These are phyloP conservation scores for Phytophthora citrophthora DNA, from an alignment of 352 stramenopile species.

Conservation along the genomic window DNA sequence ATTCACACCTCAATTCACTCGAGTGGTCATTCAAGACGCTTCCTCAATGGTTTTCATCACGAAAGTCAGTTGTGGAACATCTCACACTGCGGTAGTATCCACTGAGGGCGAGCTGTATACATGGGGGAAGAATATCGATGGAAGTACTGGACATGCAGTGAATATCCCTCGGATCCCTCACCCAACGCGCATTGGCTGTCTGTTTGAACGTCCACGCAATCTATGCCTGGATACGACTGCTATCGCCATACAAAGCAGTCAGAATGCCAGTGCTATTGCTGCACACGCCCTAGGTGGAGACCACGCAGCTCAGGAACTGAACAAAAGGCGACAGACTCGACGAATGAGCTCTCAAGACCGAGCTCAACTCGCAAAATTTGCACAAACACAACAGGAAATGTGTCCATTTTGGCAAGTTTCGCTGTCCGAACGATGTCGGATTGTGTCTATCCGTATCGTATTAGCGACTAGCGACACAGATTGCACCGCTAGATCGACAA, in stretches of 20 bases:
- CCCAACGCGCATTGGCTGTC: conserved; percentile 61
- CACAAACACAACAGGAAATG: conserved; percentile 75
- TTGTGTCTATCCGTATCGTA: conserved; percentile 49
- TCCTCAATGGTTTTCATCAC: conserved; percentile 28
- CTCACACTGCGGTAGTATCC: conserved; percentile 70
- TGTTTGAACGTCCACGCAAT: conserved; percentile 68
- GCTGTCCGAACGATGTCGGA: conserved; percentile 42
- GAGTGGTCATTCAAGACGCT: conserved; percentile 29
- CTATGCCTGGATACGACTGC: conserved; percentile 47
- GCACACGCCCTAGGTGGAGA: conserved; percentile 49
- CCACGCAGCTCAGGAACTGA: conserved; percentile 19
- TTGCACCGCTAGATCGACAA: conserved; percentile 7
- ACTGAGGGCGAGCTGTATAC: conserved; percentile 72
- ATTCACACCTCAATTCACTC: conserved; percentile 67
- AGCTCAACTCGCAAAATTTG: conserved; percentile 22
- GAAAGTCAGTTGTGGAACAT: conserved; percentile 69
- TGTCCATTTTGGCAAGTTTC: conserved; percentile 82
- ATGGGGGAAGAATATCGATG: conserved; percentile 76
- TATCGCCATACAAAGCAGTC: conserved; percentile 57
- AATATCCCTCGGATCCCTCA: conserved; percentile 36
- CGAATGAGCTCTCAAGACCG: conserved; percentile 10
- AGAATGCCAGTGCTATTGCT: conserved; percentile 60
- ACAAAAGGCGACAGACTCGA: conserved; percentile 10
- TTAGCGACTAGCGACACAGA: conserved; percentile 11
- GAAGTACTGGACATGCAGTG: conserved; percentile 65